Evolutionary conservation across 169 alveolate species (phyloP).

Genomic region (Cystoisospora suis): DNA sequence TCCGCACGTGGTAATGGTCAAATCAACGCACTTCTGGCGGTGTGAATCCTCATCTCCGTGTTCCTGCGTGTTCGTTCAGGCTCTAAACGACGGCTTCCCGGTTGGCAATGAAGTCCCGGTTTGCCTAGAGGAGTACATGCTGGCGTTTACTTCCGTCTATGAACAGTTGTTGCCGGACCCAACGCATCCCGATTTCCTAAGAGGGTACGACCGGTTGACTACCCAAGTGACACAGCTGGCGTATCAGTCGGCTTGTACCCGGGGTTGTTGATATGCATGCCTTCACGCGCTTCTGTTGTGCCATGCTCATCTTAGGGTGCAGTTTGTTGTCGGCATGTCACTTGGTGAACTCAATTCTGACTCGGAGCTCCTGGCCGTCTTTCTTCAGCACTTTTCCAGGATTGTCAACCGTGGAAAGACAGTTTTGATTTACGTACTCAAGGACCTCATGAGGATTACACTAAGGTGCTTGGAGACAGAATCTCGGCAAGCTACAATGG

Average conservation of each 20-base stretch:
- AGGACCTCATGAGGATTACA: neutral
- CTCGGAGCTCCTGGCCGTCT: neutral
- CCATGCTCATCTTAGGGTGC: neutral
- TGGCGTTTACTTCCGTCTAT: constrained; percentile 35
- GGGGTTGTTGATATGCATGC: too few relatives aligned
- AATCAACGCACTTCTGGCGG: neutral
- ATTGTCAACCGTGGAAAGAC: neutral
- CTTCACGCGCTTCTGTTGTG: too few relatives aligned
- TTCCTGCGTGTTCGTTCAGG: constrained; percentile 32
- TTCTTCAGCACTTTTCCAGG: neutral
- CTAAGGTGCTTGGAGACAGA: neutral
- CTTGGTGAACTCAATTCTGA: neutral
- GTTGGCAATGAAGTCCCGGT: constrained; percentile 46
- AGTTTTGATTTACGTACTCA: neutral
- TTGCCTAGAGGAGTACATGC: constrained; percentile 52
- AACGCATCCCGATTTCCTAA: constrained; percentile 7
- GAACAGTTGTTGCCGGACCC: constrained; percentile 8
- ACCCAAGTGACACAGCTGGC: too few relatives aligned
- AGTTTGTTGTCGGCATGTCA: neutral
- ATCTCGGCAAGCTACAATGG: neutral
- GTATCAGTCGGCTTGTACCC: too few relatives aligned
- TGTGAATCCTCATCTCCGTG: neutral
- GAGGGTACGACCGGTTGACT: too few relatives aligned
- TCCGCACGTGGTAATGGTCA: neutral
- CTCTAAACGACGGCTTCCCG: constrained; percentile 50